Conservation (phyloP, 805 yeast species). For the Zygoascus biomembranicola region DNA sequence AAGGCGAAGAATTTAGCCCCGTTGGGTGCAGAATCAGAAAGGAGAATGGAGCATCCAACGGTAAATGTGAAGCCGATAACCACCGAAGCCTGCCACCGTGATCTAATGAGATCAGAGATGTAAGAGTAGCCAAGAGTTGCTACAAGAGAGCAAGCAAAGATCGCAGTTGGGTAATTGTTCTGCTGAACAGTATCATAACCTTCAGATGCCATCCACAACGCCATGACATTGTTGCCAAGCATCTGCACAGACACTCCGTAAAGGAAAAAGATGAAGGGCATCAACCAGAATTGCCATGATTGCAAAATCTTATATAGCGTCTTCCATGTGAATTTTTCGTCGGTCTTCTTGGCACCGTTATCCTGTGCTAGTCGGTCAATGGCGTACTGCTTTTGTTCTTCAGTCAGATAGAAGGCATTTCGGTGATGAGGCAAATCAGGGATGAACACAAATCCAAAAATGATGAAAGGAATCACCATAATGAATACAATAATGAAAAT, state of each 20-base stretch:
- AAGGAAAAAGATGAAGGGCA: constrained; percentile 11
- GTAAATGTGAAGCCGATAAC: constrained; percentile 13
- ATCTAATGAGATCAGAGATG: constrained; percentile 8
- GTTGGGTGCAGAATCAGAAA: constrained; percentile 6
- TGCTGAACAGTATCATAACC: constrained; percentile 10
- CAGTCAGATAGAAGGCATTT: constrained; percentile 10
- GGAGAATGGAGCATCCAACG: constrained; percentile 9
- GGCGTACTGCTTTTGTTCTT: constrained; percentile 10
- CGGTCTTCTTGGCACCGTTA: not conserved
- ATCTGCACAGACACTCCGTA: constrained; percentile 14
- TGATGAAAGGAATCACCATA: constrained; percentile 8
- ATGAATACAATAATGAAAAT: constrained; percentile 36
- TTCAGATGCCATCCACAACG: constrained; percentile 11
- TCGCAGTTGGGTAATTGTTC: constrained; percentile 12
- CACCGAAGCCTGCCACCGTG: constrained; percentile 13
- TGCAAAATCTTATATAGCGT: not conserved
- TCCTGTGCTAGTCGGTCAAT: not conserved
- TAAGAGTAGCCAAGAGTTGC: constrained; percentile 8
- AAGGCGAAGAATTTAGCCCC: constrained; percentile 13
- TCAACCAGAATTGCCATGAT: constrained; percentile 13
- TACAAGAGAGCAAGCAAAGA: constrained; percentile 7
- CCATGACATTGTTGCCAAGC: constrained; percentile 15
- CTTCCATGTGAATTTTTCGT: not conserved
- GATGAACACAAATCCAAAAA: constrained; percentile 7
- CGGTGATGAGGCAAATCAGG: constrained; percentile 12